Conservation (phyloP, 805 yeast species). For the Geotrichum ghanense region DNA sequence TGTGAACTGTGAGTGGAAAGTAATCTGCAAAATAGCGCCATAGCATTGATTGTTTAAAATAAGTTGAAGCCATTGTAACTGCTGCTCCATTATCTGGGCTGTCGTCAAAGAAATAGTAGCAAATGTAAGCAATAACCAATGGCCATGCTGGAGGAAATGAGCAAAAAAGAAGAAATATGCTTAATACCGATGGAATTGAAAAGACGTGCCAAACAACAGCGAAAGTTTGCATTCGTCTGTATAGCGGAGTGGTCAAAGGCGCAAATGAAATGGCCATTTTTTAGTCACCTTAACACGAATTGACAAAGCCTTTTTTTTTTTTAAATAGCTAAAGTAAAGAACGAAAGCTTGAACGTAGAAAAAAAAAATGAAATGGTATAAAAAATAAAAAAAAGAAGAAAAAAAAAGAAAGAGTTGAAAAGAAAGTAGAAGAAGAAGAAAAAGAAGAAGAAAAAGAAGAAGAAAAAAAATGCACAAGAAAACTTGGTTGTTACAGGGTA, state of each 20-base stretch:
- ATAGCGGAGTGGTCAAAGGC: slow-evolving; percentile 7
- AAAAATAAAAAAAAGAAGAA: too few relatives aligned
- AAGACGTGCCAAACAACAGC: slow-evolving; percentile 66
- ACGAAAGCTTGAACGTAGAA: too few relatives aligned
- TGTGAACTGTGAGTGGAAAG: slow-evolving; percentile 68
- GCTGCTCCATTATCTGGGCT: slow-evolving; percentile 70
- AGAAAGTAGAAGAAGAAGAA: not conserved
- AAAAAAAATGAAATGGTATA: too few relatives aligned
- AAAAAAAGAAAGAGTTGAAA: too few relatives aligned
- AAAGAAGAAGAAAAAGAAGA: not conserved
- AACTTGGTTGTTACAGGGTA: too few relatives aligned
- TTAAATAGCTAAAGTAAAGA: too few relatives aligned
- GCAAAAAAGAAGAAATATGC: slow-evolving; percentile 40
- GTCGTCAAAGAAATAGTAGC: slow-evolving; percentile 47
- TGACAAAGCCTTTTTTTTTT: too few relatives aligned
- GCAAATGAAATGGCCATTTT: slow-evolving; percentile 1
- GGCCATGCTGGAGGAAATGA: slow-evolving; percentile 61
- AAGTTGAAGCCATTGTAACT: slow-evolving; percentile 40
- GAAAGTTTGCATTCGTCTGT: slow-evolving; percentile 52
- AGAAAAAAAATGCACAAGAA: too few relatives aligned
- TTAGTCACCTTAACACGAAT: too few relatives aligned
- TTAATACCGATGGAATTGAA: slow-evolving; percentile 42
- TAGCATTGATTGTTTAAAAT: slow-evolving; percentile 43
- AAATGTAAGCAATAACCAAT: slow-evolving; percentile 46
- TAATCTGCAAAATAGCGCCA: slow-evolving; percentile 70